Evolutionary conservation across 179 eudicot species (phyloP).

Genomic region (Patellifolia procumbens): DNA sequence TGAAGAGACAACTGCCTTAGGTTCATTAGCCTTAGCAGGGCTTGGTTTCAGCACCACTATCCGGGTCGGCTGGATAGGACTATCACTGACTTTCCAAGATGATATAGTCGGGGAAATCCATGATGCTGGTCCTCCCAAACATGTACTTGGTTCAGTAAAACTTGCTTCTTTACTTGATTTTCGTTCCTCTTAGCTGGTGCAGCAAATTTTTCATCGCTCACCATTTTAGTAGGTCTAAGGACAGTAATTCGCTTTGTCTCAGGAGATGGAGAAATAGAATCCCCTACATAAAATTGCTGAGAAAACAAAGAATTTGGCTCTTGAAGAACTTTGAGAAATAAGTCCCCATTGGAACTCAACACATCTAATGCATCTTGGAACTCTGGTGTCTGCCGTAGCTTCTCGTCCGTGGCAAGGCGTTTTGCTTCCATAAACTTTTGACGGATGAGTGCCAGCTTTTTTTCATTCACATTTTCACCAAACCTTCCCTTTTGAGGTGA

Average conservation of each 20-base stretch:
- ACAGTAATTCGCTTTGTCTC: constrained; percentile 90
- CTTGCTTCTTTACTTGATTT: constrained; percentile 47
- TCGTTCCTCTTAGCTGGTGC: constrained; percentile 45
- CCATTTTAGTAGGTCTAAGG: constrained; percentile 80
- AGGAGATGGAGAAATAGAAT: constrained; percentile 49
- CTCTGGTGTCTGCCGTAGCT: constrained; percentile 72
- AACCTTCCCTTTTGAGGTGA: constrained; percentile 52
- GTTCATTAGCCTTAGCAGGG: constrained; percentile 50
- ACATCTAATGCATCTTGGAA: constrained; percentile 88
- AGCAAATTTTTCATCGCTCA: constrained; percentile 48
- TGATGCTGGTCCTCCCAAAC: constrained; percentile 42
- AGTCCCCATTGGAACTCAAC: constrained; percentile 73
- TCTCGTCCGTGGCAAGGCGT: constrained; percentile 77
- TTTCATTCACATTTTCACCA: constrained; percentile 47
- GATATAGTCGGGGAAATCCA: constrained; percentile 51
- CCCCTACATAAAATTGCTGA: constrained; percentile 42
- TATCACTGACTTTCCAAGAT: constrained; percentile 47
- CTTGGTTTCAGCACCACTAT: constrained; percentile 92
- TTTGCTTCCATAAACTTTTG: constrained; percentile 88
- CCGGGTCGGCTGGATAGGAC: constrained; percentile 69
- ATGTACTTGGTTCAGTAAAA: constrained; percentile 40
- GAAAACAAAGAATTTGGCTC: constrained; percentile 72
- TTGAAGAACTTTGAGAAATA: constrained; percentile 76
- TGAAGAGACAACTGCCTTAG: constrained; percentile 47
- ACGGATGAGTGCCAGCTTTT: constrained; percentile 77